Percentiles rank a stretch among this genome's conserved stretches.
phyloP scores from a whole-genome alignment of 139 green algal species.

The Chlamydomonas schloesseri region DNA sequence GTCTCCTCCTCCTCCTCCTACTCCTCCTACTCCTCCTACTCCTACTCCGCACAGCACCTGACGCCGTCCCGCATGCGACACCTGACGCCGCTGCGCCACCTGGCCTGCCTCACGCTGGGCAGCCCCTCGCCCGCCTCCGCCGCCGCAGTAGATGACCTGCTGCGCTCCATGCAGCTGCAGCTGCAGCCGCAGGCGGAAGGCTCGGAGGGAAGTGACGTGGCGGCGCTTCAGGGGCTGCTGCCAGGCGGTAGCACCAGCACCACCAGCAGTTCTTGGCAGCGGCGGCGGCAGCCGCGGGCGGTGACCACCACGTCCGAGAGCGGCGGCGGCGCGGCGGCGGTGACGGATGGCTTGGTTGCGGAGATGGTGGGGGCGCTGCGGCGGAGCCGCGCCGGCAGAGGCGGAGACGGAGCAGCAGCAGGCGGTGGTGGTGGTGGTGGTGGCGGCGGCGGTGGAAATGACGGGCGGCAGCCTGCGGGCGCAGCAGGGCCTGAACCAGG shows the following conservation, averaged over 20 bases:
- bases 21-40: too few relatives aligned
- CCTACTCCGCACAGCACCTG: slow-evolving; percentile 17
- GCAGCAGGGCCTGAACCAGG: not conserved
- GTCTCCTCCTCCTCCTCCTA: too few relatives aligned
- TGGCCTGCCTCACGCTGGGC: slow-evolving; percentile 16
- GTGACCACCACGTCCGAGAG: slow-evolving; percentile 6
- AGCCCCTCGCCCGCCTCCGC: not conserved
- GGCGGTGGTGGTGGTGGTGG: not conserved
- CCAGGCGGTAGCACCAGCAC: slow-evolving; percentile 27
- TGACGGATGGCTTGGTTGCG: slow-evolving; percentile 54
- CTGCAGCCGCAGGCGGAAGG: slow-evolving; percentile 7
- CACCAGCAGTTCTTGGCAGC: slow-evolving; percentile 32
- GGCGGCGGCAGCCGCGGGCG: slow-evolving; percentile 38
- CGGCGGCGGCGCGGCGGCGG: slow-evolving; percentile 47
- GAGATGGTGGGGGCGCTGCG: slow-evolving; percentile 43
- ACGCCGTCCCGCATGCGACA: not conserved
- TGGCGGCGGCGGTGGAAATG: not conserved
- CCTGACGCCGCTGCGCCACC: slow-evolving; percentile 5
- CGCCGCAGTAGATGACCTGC: too few relatives aligned
- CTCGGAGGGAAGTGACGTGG: too few relatives aligned
- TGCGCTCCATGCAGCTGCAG: not conserved
- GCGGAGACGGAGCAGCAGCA: not conserved
- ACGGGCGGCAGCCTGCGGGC: not conserved
- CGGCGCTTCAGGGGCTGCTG: too few relatives aligned
- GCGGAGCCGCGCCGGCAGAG: not conserved